Percentiles rank a stretch among this genome's conserved stretches.
Evolutionary conservation across 163 green algal species (phyloP).

Genomic region (Coccomyxa subellipsoidea): DNA sequence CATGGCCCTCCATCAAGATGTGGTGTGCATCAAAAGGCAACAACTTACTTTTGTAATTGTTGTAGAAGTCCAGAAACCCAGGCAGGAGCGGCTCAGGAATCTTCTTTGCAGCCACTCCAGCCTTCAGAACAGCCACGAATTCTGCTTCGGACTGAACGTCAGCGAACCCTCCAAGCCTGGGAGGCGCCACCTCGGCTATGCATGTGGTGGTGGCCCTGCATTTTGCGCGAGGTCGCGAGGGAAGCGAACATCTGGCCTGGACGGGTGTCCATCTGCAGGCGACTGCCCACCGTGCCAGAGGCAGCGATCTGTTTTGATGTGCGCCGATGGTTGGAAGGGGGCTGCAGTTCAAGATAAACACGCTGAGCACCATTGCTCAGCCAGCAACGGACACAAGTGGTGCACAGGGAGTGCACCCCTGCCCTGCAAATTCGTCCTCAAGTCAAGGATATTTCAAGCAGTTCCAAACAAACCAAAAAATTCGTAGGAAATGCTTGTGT

Average conservation of each 20-base stretch:
- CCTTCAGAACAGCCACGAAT: conserved; percentile 57
- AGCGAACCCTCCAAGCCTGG: conserved; percentile 18
- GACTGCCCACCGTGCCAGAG: neutral
- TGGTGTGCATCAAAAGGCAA: neutral
- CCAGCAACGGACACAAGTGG: neutral
- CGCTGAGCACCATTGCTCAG: neutral
- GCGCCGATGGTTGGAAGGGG: neutral
- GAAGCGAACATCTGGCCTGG: neutral
- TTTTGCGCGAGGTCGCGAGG: neutral
- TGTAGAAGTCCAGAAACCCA: conserved; percentile 79
- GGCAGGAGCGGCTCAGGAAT: conserved; percentile 59
- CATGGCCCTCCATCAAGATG: too few relatives aligned
- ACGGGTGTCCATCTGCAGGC: neutral
- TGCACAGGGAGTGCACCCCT: neutral
- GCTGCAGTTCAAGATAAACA: neutral
- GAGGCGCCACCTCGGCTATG: neutral
- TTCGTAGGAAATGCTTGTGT: too few relatives aligned
- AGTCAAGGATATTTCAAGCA: too few relatives aligned
- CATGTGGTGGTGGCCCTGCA: neutral
- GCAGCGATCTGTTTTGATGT: neutral
- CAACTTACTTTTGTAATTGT: conserved; percentile 71
- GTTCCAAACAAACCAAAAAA: too few relatives aligned
- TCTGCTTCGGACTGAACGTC: conserved; percentile 46
- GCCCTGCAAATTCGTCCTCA: too few relatives aligned
- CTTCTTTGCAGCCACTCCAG: conserved; percentile 40